phyloP scores from a whole-genome alignment of 768 basidiomycete species.

The Multifurca ochricompacta region DNA sequence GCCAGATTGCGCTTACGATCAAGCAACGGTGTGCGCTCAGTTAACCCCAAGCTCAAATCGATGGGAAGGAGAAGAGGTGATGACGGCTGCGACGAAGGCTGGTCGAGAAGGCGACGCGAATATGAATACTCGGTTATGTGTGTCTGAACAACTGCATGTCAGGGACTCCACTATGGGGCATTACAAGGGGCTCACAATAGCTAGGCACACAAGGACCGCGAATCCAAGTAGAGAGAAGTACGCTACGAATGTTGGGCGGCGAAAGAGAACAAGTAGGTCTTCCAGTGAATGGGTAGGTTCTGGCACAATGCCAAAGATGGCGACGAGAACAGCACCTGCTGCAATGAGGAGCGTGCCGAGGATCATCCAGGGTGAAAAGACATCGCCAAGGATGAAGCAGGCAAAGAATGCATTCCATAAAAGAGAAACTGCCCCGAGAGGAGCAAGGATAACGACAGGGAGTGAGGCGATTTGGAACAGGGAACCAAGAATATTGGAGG shows the following conservation, averaged over 20 bases:
- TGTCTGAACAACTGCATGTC: constrained; percentile 40
- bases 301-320: constrained; percentile 85
- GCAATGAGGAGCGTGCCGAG: constrained; percentile 85
- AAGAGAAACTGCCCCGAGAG: constrained; percentile 85
- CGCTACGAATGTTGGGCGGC: constrained; percentile 65
- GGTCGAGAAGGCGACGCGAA: constrained; percentile 30
- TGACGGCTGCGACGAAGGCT: constrained; percentile 32
- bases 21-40: constrained; percentile 54
- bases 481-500: constrained; percentile 82
- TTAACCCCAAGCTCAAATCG: constrained; percentile 20
- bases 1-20: constrained; percentile 34
- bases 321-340: constrained; percentile 82
- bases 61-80: constrained; percentile 24
- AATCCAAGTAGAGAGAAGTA: constrained; percentile 73
- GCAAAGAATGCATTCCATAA: constrained; percentile 95
- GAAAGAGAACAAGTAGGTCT: constrained; percentile 71
- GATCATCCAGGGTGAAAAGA: constrained; percentile 77
- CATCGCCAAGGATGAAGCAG: constrained; percentile 72
- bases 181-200: constrained; percentile 43
- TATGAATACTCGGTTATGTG: constrained; percentile 65
- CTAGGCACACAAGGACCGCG: constrained; percentile 50
- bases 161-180: background rate
- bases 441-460: constrained; percentile 91
- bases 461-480: constrained; percentile 89
- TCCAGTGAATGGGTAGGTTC: constrained; percentile 82